Conservation (phyloP, 352 stramenopile species). For the Pythium rhizo-oryzae region DNA sequence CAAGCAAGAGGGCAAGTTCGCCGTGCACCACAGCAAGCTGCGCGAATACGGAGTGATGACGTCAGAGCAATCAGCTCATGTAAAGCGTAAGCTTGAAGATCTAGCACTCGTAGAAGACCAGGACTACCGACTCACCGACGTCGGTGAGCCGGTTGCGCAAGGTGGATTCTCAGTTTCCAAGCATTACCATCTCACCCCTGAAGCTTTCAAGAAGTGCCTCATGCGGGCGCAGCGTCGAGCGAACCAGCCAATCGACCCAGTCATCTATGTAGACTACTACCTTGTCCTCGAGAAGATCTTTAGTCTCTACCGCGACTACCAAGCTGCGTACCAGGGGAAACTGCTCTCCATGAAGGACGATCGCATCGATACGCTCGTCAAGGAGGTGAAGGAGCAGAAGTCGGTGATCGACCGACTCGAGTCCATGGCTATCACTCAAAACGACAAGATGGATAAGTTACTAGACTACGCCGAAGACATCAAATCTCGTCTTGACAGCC, state of each 20-base stretch:
- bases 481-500: not conserved
- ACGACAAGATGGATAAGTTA: not conserved
- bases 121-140: constrained; percentile 3
- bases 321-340: not conserved
- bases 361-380: not conserved
- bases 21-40: not conserved
- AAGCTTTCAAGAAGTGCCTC: constrained; percentile 9
- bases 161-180: not conserved
- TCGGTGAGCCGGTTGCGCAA: not conserved
- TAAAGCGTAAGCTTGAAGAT: not conserved
- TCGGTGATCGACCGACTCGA: no score
- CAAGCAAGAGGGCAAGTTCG: constrained; percentile 3
- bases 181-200: constrained; percentile 1
- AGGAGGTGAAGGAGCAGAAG: no score
- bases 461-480: not conserved
- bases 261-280: constrained; percentile 10
- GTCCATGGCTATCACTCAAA: not conserved
- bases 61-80: not conserved
- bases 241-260: constrained; percentile 5
- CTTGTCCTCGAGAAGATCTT: constrained; percentile 5
- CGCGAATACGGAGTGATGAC: constrained; percentile 5
- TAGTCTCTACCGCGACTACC: constrained; percentile 4
- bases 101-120: not conserved
- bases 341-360: constrained; percentile 9
- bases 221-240: not conserved